Base-by-base conservation (phyloP, 176 grass and related monocot genomes). In the Alopecurus myosuroides region DNA sequence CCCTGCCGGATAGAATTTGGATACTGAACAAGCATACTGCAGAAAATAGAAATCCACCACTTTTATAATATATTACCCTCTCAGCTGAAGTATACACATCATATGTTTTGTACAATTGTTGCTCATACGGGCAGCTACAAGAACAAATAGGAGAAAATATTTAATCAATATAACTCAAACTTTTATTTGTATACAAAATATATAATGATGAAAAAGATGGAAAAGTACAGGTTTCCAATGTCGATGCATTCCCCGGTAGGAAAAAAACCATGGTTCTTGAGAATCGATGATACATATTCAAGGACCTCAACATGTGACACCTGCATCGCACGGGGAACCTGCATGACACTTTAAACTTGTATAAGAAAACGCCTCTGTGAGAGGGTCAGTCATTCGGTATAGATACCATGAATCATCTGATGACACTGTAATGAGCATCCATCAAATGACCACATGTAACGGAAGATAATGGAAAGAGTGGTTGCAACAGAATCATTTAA, bases 221-320 rank as follows among this genome's bases (percentile, higher is more conserved):
- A 67, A 67, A 67, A 67, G 31, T 65, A 22, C 25, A 80, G 26
- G 29, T 80, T 29, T 19, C 39, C 58, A 48, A 20, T 11, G 10
- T 80, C 29, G 19, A 79, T 79, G 57, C 18, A 11, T 79, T 79
- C 42, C 33, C 77, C 77, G 64, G 77, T 30, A 31, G 57, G 58
- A 64, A 26, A 46, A 33, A 64, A 46, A 12, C 77, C 77, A 79
- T 79, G 58, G 44, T 48, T 61, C 58, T 79, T 64, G 9, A 79
- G 57, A 64, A 79, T 20, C 12, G 77, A 79, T 22, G 77, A 79
- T 3, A 79, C 77, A 30, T 20, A 39, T 44, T 19, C 9, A 29
- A 79, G 57, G 39, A 79, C 56, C 5, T 79, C 18, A 0, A 13
- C 40, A n/a, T 80, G 42, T 1, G 23, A 17, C 15, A 80, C 77